Evolutionary conservation across 345 rosid species (phyloP).

Genomic region (Salix dunnii): DNA sequence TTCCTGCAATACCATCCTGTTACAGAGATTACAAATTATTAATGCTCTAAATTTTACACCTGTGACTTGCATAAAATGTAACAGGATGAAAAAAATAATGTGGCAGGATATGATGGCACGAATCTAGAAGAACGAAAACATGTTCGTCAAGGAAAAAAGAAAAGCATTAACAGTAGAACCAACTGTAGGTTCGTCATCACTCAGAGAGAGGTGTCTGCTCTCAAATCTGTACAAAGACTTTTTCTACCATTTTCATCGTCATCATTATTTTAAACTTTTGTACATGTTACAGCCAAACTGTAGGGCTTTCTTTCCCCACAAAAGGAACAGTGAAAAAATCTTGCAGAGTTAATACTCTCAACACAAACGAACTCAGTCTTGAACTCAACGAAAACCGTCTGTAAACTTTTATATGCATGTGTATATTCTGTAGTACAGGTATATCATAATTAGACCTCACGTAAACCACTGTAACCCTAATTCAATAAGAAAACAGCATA

Average conservation of each 20-base stretch:
- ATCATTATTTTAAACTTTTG: not conserved
- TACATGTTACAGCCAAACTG: not conserved
- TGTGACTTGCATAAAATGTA: too few species aligned
- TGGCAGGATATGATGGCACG: not conserved
- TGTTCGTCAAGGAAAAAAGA: not conserved
- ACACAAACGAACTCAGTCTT: not conserved
- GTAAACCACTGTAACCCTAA: conserved; percentile 41
- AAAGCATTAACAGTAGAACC: not conserved
- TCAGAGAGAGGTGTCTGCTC: not conserved
- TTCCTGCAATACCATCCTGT: not conserved
- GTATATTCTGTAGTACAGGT: not conserved
- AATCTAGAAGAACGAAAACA: not conserved
- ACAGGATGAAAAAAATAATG: too few species aligned
- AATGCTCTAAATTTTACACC: not conserved
- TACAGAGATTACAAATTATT: not conserved
- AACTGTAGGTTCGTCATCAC: not conserved
- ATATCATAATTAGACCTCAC: conserved; percentile 17
- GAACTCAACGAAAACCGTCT: not conserved
- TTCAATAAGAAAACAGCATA: conserved; percentile 6
- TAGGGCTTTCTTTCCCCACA: not conserved
- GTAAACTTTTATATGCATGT: not conserved
- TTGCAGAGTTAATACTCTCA: not conserved
- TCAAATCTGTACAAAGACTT: not conserved
- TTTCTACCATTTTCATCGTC: not conserved
- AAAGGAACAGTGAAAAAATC: not conserved